Conservation (phyloP, 345 rosid species). For the Hibiscus mutabilis region DNA sequence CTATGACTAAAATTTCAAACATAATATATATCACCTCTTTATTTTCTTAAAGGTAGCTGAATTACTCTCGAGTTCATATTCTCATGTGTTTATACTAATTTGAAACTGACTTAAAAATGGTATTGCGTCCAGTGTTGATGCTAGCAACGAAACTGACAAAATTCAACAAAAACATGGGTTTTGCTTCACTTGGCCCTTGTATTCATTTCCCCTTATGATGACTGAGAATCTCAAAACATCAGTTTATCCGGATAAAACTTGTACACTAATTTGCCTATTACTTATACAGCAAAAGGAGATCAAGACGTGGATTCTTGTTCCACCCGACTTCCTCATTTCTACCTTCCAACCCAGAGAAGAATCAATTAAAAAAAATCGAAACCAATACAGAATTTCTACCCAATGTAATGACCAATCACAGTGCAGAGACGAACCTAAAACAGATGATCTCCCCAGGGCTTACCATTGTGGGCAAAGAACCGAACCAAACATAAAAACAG, state of each 20-base stretch:
- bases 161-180: not conserved
- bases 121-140: not conserved
- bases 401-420: conserved; percentile 9
- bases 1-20: too few relatives aligned
- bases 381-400: conserved; percentile 13
- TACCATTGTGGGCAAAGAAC: conserved; percentile 8
- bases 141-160: not conserved
- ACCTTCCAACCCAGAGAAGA: conserved; percentile 10
- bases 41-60: too few relatives aligned
- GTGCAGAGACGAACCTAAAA: conserved; percentile 16
- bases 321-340: conserved; percentile 17
- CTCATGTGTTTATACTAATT: too few relatives aligned
- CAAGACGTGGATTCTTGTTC: conserved; percentile 14
- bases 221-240: conserved; percentile 15
- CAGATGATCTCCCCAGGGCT: conserved; percentile 15
- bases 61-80: too few relatives aligned
- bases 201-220: conserved; percentile 16
- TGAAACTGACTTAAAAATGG: too few relatives aligned
- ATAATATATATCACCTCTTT: too few relatives aligned
- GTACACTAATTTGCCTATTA: conserved; percentile 31
- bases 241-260: conserved; percentile 18
- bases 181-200: not conserved
- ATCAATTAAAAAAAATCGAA: conserved; percentile 9
- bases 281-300: conserved; percentile 30
- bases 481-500: not conserved